Evolutionary conservation across 1,139 yeast genomes (phyloP).

Genomic region (Kodamaea alishanica): DNA sequence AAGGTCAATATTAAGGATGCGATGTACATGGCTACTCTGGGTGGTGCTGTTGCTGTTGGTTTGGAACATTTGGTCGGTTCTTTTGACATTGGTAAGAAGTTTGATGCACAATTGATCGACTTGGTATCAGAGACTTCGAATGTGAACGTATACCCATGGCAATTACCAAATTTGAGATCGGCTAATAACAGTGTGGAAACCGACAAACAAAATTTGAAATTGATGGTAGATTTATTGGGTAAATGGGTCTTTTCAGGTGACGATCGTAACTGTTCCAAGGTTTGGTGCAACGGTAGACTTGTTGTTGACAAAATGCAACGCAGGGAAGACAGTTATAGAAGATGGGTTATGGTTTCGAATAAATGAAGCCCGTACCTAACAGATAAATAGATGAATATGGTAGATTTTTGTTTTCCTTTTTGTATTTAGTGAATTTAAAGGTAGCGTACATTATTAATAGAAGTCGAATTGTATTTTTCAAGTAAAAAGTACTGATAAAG

Average conservation of each 20-base stretch:
- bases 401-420: too few species aligned
- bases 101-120: conserved; percentile 81
- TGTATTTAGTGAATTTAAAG: too few species aligned
- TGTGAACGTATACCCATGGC: conserved; percentile 77
- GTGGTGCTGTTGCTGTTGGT: conserved; percentile 81
- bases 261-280: conserved; percentile 76
- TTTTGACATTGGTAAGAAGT: conserved; percentile 71
- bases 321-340: conserved; percentile 4
- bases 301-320: conserved; percentile 41
- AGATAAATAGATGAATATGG: too few species aligned
- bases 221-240: conserved; percentile 56
- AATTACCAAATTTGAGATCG: conserved; percentile 25
- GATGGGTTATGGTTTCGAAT: conserved; percentile 11
- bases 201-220: conserved; percentile 3
- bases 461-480: too few species aligned
- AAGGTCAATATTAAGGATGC: conserved; percentile 69
- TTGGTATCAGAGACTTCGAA: conserved; percentile 48
- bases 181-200: neutral
- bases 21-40: conserved; percentile 77
- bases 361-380: neutral
- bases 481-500: too few species aligned
- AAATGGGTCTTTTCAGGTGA: conserved; percentile 97
- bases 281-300: conserved; percentile 77
- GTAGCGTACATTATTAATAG: too few species aligned
- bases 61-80: conserved; percentile 60